Evolutionary conservation across 176 grass and related monocot genomes (phyloP).

Genomic region (Oryza meridionalis): DNA sequence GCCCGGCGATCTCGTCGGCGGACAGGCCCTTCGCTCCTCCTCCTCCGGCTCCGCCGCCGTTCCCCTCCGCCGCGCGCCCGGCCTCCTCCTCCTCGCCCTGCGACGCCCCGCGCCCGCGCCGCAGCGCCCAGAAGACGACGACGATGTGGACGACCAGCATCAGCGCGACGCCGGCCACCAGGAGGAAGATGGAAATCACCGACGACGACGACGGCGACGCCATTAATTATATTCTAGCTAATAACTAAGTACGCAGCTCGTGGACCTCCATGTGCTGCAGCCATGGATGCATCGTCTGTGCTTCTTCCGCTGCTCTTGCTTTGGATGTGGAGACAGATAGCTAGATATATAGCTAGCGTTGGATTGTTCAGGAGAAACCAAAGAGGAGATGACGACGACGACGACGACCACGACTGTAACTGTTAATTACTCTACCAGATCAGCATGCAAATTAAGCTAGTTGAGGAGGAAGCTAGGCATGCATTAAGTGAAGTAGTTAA

Average conservation of each 20-base stretch:
- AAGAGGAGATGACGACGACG: neutral
- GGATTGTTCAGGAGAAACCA: constrained; percentile 24
- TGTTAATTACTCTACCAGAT: neutral
- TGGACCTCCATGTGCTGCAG: neutral
- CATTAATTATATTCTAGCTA: neutral
- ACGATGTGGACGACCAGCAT: constrained; percentile 44
- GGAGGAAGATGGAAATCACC: constrained; percentile 34
- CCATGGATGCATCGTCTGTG: constrained; percentile 26
- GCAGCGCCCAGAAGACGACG: constrained; percentile 33
- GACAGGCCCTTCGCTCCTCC: constrained; percentile 38
- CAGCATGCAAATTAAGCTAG: neutral
- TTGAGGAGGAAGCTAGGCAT: neutral
- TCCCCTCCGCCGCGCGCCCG: neutral
- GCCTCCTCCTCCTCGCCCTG: neutral
- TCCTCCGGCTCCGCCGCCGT: neutral
- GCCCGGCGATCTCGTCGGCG: constrained; percentile 35
- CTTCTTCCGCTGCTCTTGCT: constrained; percentile 18
- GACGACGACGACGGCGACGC: neutral
- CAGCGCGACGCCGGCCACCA: constrained; percentile 22
- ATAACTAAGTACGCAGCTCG: neutral
- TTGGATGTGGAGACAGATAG: constrained; percentile 25
- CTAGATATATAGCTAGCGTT: neutral
- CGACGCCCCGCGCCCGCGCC: neutral
- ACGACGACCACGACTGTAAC: no score
- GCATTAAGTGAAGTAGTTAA: neutral